Evolutionary conservation across 176 grass and related monocot species (phyloP), one percentile per base, ranked within the genome.

Genomic region (Leersia perrieri): DNA sequence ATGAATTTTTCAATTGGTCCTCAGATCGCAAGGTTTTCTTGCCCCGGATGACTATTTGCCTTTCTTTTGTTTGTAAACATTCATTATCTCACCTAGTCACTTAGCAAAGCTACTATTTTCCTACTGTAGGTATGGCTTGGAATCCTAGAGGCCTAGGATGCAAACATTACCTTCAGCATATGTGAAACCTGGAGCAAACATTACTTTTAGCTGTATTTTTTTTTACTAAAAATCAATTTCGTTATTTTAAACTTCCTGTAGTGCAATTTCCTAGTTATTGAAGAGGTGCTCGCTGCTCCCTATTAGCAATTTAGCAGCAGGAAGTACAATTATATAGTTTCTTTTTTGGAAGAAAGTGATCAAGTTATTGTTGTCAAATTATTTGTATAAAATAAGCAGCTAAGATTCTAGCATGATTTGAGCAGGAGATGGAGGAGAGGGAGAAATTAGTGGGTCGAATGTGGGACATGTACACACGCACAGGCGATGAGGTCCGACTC

Each of bases 371-470:
- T 49, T 29, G 1, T 60, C 81, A 63, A 60, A 12, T 35, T 71
- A 5, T 39, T 3, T 73, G 9, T 30, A 23, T 14, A 63, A 68
- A 53, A 71, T 69, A 66, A 44, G 42, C 35, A 44, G 15, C 62
- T 80, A 15, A 84, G 2, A 22, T 32, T 41, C 4, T 9, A 18
- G 16, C 53, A 4, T 71, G 33, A 75, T 15, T 63, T 77, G 58
- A 26, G 1, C 74, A 99, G 96, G 96, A 99, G 63, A 86, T 95
- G 86, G 90, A 95, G 88, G 93, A 99, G 78, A 99, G 90, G 87
- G 88, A 89, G 75, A 98, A 93, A 79, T 45, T 95, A 49, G 88
- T 93, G 33, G 84, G 87, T n/a, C 87, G 83, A 61, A 99, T 93
- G 92, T 99, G 92, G 88, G 96, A 93, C 66, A 88, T 92, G 67